Evolutionary conservation across 192 early-diverging fungal genomes (phyloP), one percentile per base, ranked within the genome.

Genomic region (Podila minutissima): DNA sequence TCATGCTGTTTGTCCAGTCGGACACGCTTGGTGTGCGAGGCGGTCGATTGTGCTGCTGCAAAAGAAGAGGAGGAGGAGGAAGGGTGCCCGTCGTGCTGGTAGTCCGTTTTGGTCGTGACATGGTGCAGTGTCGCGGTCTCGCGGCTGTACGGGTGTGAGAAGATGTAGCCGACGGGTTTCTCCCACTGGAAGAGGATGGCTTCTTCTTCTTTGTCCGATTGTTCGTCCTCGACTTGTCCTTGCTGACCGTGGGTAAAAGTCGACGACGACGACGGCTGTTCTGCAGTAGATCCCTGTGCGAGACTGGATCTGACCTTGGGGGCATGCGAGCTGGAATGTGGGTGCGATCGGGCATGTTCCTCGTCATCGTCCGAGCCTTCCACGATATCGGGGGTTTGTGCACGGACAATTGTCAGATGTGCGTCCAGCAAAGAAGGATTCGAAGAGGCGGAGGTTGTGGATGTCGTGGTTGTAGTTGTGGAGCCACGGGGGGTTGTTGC

Each of bases 151-250:
- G 77, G 77, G 26, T 81, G 77, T 7, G 77, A 81, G 15, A 81
- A 24, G 7, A 81, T 24, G n/a, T 81, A 81, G 10, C 77, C 77
- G 32, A 81, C 58, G 8, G 77, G 77, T 22, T 81, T 28, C 19
- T 81, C 77, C 77, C 77, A 81, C 22, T 81, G 77, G 35, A 73
- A 81, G 61, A 81, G 37, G 32, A 81, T 13, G 4, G 76, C 70
- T 9, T 68, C 60, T 9, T 74, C 72, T 12, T 59, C 64, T 12
- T 59, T 57, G 0, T 60, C 63, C 28, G 58, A 53, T 50, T 51
- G 26, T 13, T 66, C 11, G 24, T 62, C 69, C 33, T 67, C 46
- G 53, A 55, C 53, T n/a, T 61, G 19, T 22, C 20, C 26, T 26
- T 26, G 31, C 9, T 33, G 31, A 12, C 28, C n/a, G 41, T 31